Base-by-base conservation (phyloP, 352 stramenopile species). In the Phytophthora sojae region DNA sequence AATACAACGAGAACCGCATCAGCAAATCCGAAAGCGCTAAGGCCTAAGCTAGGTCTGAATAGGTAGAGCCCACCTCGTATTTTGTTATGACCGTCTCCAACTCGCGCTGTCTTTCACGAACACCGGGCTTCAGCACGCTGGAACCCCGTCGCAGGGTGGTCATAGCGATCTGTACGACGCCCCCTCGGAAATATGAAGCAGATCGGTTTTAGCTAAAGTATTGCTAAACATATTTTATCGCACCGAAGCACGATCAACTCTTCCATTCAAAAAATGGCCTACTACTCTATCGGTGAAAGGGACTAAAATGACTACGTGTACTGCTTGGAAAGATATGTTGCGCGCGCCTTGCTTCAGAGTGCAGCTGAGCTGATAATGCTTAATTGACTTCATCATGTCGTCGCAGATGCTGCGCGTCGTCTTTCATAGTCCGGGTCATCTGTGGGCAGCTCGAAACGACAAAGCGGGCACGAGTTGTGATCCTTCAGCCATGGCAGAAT, bases 381-480 rank as follows among this genome's bases (percentile, higher is more conserved):
- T 56, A 25, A 44, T 39, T 45, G 26, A 42, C 8, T 49, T 52
- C 52, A 35, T 75, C 66, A 76, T 51, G 59, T 71, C n/a, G 58
- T 71, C 17, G 69, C 58, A 9, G 71, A 64, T 25, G 62, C 51
- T 50, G 75, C 67, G 21, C 71, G 80, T 67, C 85, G 85, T 35
- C 84, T 77, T 57, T 94, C 89, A 49, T 96, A 96, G 53, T 96
- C 89, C 37, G 80, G 61, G 59, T 96, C 89, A 54, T 96, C 89
- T 57, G 89, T 96, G 5, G 89, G 88, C 15, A 96, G 69, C 66
- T 96, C 89, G 52, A 89, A 91, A 50, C 89, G 88, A 52, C 89
- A 96, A 45, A 96, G 83, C 21, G 89, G 89, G 44, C 89, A 96
- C 64, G 89, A 96, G 52, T 96, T 96, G 76, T 96, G 89, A 80